A percentile compares a stretch with the other conserved stretches of the same genome.
Conservation (phyloP, 805 yeast species). For the Barnettozyma botsteinii region DNA sequence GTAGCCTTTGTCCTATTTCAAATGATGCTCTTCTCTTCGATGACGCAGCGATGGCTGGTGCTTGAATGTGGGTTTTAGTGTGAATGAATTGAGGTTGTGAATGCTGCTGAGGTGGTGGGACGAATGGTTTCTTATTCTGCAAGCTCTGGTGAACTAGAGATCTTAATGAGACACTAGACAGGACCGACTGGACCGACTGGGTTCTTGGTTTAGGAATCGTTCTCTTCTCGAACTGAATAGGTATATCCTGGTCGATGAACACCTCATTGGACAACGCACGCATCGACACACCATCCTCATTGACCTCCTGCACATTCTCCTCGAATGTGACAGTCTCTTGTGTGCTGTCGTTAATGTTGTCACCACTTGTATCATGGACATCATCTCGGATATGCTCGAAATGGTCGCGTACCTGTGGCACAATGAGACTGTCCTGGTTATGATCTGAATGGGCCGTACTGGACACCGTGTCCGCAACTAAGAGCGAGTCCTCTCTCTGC, state of each 20-base stretch:
- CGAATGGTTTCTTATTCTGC: slow-evolving; percentile 11
- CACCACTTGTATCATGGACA: not conserved
- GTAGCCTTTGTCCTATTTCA: slow-evolving; percentile 29
- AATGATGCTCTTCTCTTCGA: slow-evolving; percentile 28
- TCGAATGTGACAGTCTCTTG: not conserved
- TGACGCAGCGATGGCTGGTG: slow-evolving; percentile 35
- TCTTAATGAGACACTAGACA: slow-evolving; percentile 56
- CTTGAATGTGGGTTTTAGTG: slow-evolving; percentile 34
- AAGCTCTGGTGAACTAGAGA: slow-evolving; percentile 32
- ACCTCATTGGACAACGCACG: slow-evolving; percentile 8
- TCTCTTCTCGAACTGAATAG: slow-evolving; percentile 58
- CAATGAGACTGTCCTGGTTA: not conserved
- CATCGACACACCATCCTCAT: too few relatives aligned
- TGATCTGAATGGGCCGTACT: not conserved
- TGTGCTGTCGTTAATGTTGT: not conserved
- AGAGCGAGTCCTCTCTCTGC: too few relatives aligned
- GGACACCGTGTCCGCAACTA: too few relatives aligned
- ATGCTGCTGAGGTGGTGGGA: slow-evolving; percentile 12
- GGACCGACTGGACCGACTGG: slow-evolving; percentile 36
- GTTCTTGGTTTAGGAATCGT: slow-evolving; percentile 49
- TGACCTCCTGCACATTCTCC: slow-evolving; percentile 27
- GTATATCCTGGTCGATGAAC: slow-evolving; percentile 63
- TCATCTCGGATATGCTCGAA: not conserved
- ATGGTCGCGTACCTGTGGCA: not conserved
- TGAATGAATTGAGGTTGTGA: slow-evolving; percentile 24